Conservation (phyloP, 148 eudicot species). For the Vaccinium myrtillus region DNA sequence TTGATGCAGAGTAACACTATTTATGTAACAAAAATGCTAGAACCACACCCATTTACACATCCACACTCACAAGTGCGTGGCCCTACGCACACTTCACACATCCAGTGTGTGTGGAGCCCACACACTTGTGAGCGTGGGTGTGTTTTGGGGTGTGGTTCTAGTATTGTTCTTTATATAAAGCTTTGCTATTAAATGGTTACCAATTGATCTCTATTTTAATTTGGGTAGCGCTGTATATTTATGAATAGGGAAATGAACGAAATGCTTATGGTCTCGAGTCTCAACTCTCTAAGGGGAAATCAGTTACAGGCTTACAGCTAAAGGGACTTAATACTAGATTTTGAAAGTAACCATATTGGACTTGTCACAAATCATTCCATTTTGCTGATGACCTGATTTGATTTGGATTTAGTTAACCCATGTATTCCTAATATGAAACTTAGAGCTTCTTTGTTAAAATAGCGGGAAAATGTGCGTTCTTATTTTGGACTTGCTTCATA, state of each 20-base stretch:
- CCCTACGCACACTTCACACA: too few relatives aligned
- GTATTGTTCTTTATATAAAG: not conserved
- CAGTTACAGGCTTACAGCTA: not conserved
- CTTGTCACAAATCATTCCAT: not conserved
- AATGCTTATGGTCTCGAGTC: not conserved
- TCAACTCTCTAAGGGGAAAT: not conserved
- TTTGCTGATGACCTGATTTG: not conserved
- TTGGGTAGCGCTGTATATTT: not conserved
- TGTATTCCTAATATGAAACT: not conserved
- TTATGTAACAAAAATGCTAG: too few relatives aligned
- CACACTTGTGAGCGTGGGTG: too few relatives aligned
- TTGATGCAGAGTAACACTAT: not conserved
- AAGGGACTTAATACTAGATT: not conserved
- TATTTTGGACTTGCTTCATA: not conserved
- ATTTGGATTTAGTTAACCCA: not conserved
- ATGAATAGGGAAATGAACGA: not conserved
- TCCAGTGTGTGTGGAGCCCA: too few relatives aligned
- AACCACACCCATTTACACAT: too few relatives aligned
- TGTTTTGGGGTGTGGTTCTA: too few relatives aligned
- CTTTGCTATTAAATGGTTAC: not conserved
- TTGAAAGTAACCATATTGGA: not conserved
- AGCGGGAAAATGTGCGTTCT: not conserved
- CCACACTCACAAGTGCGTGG: too few relatives aligned
- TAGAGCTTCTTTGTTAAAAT: not conserved
- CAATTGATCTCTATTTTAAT: not conserved